Base-by-base conservation (phyloP, 2,329 filamentous ascomycete genomes). In the Venturia asperata region DNA sequence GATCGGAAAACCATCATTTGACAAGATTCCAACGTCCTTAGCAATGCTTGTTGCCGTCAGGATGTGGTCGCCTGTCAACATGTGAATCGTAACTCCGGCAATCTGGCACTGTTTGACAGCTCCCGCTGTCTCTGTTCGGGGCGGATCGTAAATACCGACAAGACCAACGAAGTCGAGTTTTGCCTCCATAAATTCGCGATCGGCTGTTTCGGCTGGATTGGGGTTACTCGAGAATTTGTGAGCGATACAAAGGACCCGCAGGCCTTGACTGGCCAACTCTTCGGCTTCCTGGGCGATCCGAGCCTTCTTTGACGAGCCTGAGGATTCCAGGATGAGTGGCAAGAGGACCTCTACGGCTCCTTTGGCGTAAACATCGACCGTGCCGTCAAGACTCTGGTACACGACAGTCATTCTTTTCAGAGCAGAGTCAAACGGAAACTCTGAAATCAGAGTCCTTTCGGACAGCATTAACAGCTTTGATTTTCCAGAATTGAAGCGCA, bases 81-180 rank as follows among this genome's bases (percentile, higher is more conserved):
- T 81, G 68, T 80, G 78, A 1, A 81, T 78, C 0, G 75, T 77
- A 58, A 81, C 80, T n/a, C 78, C 78, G 52, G 78, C 78, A 49
- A 74, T 71, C 66, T 79, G 77, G 43, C 78, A 80, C 65, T 77
- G 74, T 34, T 73, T 73, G 61, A 81, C 79, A 19, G 78, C 77
- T 43, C 73, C 82, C 27, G 87, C 89, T 0, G 91, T 92, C 77
- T 95, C 91, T 1, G 86, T 84, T 1, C 91, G 89, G 65, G 91
- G 91, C 3, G 91, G 91, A 70, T 96, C 91, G 72, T 94, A 93
- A 68, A 96, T 88, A 65, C 91, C 91, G 61, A 89, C 87, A 11
- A 96, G 82, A n/a, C 92, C 92, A 17, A 90, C 83, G 67, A 95
- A 89, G 3, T 81, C 83, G 41, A 96, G 83, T 39, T 84, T 80